Conservation (phyloP, 176 grass and related monocot genomes). For the Puya raimondii region DNA sequence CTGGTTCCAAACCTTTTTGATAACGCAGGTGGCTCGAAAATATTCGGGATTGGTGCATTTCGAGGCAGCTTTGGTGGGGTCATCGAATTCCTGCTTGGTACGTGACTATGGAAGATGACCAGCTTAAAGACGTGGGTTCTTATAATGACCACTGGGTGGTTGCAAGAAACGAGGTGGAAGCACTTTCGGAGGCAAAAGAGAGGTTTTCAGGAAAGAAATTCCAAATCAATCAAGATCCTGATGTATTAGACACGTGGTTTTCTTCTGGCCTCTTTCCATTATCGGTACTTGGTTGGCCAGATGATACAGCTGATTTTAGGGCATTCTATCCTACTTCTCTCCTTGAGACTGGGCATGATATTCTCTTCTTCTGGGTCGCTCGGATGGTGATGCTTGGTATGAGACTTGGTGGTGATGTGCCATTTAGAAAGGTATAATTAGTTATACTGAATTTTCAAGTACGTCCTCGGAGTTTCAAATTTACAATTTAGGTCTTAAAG, state of each 20-base stretch:
- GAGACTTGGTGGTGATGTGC: slow-evolving; percentile 73
- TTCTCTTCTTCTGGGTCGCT: slow-evolving; percentile 91
- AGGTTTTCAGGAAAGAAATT: slow-evolving; percentile 56
- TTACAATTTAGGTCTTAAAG: not conserved
- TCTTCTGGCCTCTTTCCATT: slow-evolving; percentile 84
- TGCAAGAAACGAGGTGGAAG: slow-evolving; percentile 70
- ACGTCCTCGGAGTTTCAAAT: not conserved
- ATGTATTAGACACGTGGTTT: slow-evolving; percentile 95
- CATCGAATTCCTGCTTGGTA: slow-evolving; percentile 85
- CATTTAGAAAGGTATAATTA: slow-evolving; percentile 67
- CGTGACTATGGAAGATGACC: slow-evolving; percentile 62
- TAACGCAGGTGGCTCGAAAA: slow-evolving; percentile 72
- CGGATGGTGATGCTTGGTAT: slow-evolving; percentile 93
- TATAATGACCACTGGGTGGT: slow-evolving; percentile 76
- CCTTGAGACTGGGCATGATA: slow-evolving; percentile 84
- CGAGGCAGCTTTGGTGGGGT: slow-evolving; percentile 94
- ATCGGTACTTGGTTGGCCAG: slow-evolving; percentile 78
- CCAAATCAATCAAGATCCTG: slow-evolving; percentile 66
- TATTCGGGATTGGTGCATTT: slow-evolving; percentile 93
- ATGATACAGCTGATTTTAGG: slow-evolving; percentile 55
- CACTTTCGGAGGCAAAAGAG: slow-evolving; percentile 44
- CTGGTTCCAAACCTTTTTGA: not conserved
- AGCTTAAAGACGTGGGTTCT: slow-evolving; percentile 44
- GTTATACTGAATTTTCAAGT: not conserved
- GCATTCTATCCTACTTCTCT: slow-evolving; percentile 83